A percentile compares a stretch with the other conserved stretches of the same genome.
These are phyloP conservation scores for Leccinum obscurum DNA, from an alignment of 768 basidiomycete species.

Conservation along the genomic window DNA sequence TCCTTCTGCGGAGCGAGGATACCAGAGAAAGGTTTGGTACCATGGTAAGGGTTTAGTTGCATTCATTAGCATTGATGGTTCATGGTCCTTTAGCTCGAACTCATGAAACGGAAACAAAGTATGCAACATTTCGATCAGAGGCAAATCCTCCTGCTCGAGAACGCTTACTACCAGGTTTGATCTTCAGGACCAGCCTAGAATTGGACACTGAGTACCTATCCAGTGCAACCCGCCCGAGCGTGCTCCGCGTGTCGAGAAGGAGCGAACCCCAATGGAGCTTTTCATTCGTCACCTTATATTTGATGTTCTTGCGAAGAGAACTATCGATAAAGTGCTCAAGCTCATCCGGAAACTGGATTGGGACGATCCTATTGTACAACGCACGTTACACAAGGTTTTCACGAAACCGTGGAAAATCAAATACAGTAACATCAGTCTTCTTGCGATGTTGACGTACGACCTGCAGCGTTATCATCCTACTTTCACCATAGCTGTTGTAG, in stretches of 20 bases:
- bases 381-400: conserved; percentile 82
- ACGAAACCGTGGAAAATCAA: conserved; percentile 99
- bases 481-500: conserved; percentile 85
- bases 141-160: conserved; percentile 87
- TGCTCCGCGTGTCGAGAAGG: conserved; percentile 79
- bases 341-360: conserved; percentile 93
- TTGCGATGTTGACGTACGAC: conserved; percentile 95
- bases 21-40: conserved; percentile 83
- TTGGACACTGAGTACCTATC: conserved; percentile 9
- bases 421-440: conserved; percentile 81
- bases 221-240: conserved; percentile 98
- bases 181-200: conserved; percentile 1
- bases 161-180: conserved; percentile 93
- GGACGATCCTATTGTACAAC: conserved; percentile 69
- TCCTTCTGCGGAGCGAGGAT: conserved; percentile 82
- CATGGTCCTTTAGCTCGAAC: conserved; percentile 64
- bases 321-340: conserved; percentile 94
- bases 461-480: conserved; percentile 90
- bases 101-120: conserved; percentile 93
- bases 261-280: conserved; percentile 83
- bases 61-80: conserved; percentile 1
- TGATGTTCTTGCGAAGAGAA: conserved; percentile 89
- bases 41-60: conserved; percentile 57
- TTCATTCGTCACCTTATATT: conserved; percentile 96
- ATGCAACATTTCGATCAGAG: conserved; percentile 92